These are phyloP conservation scores for Calonectria hawksworthii DNA, from an alignment of 2,329 filamentous ascomycete genomes.

Conservation along the genomic window DNA sequence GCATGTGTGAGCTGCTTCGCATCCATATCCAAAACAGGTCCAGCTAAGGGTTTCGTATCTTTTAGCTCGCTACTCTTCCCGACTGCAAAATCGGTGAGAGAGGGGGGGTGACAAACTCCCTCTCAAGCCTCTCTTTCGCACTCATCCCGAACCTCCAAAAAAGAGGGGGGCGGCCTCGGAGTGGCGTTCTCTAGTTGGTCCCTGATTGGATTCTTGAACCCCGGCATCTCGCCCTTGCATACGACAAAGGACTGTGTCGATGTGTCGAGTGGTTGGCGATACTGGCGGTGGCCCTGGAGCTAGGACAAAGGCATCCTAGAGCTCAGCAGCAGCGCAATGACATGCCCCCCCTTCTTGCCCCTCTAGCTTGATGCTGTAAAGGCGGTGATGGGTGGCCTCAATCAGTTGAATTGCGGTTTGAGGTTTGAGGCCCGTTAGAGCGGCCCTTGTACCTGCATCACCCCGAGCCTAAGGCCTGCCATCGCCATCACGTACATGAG, in stretches of 20 bases:
- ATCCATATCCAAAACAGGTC: neutral
- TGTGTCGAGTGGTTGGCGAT: neutral
- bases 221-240: conserved; percentile 1
- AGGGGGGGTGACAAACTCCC: neutral
- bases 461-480: neutral
- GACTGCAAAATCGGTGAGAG: conserved; percentile 10
- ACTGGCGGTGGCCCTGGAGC: neutral
- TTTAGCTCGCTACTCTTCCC: neutral
- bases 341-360: neutral
- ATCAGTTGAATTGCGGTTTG: neutral
- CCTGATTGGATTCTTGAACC: neutral
- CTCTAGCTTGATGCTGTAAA: neutral
- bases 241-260: neutral
- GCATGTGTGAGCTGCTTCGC: conserved; percentile 1
- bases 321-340: neutral
- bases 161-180: neutral
- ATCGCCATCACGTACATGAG: conserved; percentile 19
- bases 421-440: conserved; percentile 1
- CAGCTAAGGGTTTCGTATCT: neutral
- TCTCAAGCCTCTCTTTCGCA: neutral
- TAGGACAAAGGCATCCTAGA: conserved; percentile 7
- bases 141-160: neutral
- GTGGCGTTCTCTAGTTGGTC: neutral
- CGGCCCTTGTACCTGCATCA: conserved; percentile 20
- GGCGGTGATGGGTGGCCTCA: conserved; percentile 9